Evolutionary conservation across 805 yeast genomes (phyloP).

Genomic region (Candida insectalens): DNA sequence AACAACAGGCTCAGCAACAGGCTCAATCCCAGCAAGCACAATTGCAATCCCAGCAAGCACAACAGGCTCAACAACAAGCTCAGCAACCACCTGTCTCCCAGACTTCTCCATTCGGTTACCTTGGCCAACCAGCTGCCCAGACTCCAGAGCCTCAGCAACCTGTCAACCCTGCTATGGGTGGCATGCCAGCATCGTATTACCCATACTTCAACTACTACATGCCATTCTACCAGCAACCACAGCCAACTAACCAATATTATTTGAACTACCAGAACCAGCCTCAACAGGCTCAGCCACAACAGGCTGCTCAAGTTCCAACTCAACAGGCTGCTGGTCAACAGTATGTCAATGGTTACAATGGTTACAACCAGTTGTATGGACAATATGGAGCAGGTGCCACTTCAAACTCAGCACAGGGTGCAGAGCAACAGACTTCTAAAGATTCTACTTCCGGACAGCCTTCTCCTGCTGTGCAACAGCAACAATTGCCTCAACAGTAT

Average conservation of each 20-base stretch:
- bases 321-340: slow-evolving; percentile 14
- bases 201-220: slow-evolving; percentile 24
- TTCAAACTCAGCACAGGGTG: slow-evolving; percentile 2
- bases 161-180: slow-evolving; percentile 22
- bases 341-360: slow-evolving; percentile 12
- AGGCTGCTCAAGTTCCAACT: slow-evolving; percentile 9
- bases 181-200: slow-evolving; percentile 21
- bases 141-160: slow-evolving; percentile 8
- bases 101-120: slow-evolving; percentile 2
- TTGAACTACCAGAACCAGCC: slow-evolving; percentile 17
- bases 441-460: slow-evolving; percentile 1
- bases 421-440: slow-evolving; percentile 7
- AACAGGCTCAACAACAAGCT: slow-evolving; percentile 10
- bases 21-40: slow-evolving; percentile 7
- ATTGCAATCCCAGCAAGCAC: too few species aligned
- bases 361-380: slow-evolving; percentile 19
- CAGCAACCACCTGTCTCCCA: slow-evolving; percentile 8
- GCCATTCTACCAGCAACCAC: slow-evolving; percentile 21
- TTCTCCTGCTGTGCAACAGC: slow-evolving; percentile 5
- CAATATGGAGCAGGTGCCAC: slow-evolving; percentile 10
- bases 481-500: slow-evolving; percentile 13
- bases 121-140: slow-evolving; percentile 1
- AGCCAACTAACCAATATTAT: slow-evolving; percentile 19
- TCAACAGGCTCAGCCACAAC: slow-evolving; percentile 17
- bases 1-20: too few species aligned